These are phyloP conservation scores for Ceratocystis colombiana DNA, from an alignment of 2,329 filamentous ascomycete genomes.

Conservation along the genomic window DNA sequence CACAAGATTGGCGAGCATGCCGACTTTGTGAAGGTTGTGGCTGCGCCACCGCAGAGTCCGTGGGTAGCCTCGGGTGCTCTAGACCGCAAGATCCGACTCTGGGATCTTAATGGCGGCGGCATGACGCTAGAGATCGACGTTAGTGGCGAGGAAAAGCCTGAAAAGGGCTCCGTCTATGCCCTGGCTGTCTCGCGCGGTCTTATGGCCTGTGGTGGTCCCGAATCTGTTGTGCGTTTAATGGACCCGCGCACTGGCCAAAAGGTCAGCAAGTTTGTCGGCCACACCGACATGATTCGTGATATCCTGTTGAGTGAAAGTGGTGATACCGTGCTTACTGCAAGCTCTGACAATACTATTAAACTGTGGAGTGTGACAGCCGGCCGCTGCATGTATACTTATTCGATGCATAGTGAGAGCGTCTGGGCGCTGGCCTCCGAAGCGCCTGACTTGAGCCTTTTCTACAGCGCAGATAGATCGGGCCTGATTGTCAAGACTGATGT, in stretches of 20 bases:
- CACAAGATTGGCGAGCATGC: conserved; percentile 82
- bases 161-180: conserved; percentile 94
- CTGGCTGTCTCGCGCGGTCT: conserved; percentile 70
- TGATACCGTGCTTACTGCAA: conserved; percentile 86
- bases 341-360: conserved; percentile 94
- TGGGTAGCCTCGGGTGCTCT: conserved; percentile 94
- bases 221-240: conserved; percentile 87
- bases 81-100: conserved; percentile 82
- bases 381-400: conserved; percentile 93
- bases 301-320: conserved; percentile 82
- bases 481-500: conserved; percentile 95
- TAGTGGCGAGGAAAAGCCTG: conserved; percentile 66
- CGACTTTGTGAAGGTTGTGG: conserved; percentile 93
- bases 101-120: conserved; percentile 83
- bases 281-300: conserved; percentile 87
- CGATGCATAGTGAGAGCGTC: conserved; percentile 97
- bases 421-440: conserved; percentile 91
- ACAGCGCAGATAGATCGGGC: conserved; percentile 86
- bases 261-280: conserved; percentile 92
- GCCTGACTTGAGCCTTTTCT: conserved; percentile 77
- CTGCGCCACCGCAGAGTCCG: conserved; percentile 54
- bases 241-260: conserved; percentile 79
- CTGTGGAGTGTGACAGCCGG: conserved; percentile 94
- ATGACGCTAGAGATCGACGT: conserved; percentile 81
- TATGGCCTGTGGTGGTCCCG: conserved; percentile 83